Base-by-base conservation (phyloP, 164 flowering plant species). In the Magnolia changhungtana region DNA sequence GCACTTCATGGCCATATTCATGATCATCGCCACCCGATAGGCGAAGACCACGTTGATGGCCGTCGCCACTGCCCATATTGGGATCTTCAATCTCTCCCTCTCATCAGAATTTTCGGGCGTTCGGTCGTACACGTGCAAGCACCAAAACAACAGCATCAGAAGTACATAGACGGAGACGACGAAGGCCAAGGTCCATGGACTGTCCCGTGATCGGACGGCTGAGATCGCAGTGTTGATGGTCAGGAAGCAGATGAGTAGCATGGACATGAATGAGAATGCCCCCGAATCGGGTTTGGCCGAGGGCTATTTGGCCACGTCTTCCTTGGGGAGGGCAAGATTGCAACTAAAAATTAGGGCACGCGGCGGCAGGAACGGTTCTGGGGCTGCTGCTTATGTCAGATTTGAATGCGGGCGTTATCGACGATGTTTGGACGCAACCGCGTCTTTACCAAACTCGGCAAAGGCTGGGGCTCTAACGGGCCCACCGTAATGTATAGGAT, bases 1-100 rank as follows among this genome's bases (percentile, higher is more conserved):
- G 23, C 19, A 31, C 13, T 59, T 66, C 50, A 72, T 7, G 13
- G 50, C n/a, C 21, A 58, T 21, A 6, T 65, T 45, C 8, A 72
- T 7, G 50, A 72, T 59, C 14, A 11, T 52, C 20, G 66, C 58
- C 11, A 24, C 59, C 45, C 67, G 50, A 31, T 59, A 59, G 11
- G 75, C 75, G 8, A 72, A 55, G 66, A 72, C 29, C 20, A 72
- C 13, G 51, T 72, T 72, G 50, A 72, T 16, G 66, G 49, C 29
- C 20, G 75, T 72, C 21, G 66, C 20, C n/a, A 59, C 21, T 0
- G 59, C 7, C 66, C 75, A 72, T 37, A 58, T 59, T 21, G 65
- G 50, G 45, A 72, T 7, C 66, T 59, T 29, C 64, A 59, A 9
- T 0, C 11, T 58, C 50, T 72, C 66, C 50, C 21, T 58, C 66